Conservation (phyloP, 2,329 filamentous ascomycete genomes). For the Colletotrichum lini region DNA sequence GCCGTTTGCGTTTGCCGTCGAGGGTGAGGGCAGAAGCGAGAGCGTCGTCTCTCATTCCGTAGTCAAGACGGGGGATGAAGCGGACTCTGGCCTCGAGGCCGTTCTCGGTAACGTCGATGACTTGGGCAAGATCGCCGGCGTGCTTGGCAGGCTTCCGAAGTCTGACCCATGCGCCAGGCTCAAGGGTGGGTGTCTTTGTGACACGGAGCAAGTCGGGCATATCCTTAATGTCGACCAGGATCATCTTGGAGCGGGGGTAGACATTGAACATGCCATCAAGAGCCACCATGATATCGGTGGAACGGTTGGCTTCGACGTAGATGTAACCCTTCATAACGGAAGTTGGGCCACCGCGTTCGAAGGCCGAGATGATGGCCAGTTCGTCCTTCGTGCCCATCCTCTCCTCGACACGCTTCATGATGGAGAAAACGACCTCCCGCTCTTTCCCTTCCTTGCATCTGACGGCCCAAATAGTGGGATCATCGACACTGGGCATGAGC, state of each 20-base stretch:
- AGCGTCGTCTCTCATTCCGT: slow-evolving; percentile 86
- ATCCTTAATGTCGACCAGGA: slow-evolving; percentile 94
- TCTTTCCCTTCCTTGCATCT: slow-evolving; percentile 97
- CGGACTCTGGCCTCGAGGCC: slow-evolving; percentile 89
- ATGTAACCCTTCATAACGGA: slow-evolving; percentile 93
- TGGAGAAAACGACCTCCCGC: slow-evolving; percentile 87
- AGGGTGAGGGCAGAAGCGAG: slow-evolving; percentile 58
- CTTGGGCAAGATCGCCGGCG: slow-evolving; percentile 89
- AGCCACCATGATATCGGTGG: slow-evolving; percentile 87
- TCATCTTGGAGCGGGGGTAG: slow-evolving; percentile 88
- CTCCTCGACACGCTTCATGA: slow-evolving; percentile 92
- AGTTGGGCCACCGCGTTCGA: slow-evolving; percentile 85
- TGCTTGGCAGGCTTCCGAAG: slow-evolving; percentile 86
- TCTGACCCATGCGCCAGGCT: slow-evolving; percentile 93
- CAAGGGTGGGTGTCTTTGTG: slow-evolving; percentile 85
- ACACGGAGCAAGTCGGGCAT: slow-evolving; percentile 97
- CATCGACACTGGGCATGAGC: slow-evolving; percentile 91
- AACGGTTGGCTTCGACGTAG: slow-evolving; percentile 91
- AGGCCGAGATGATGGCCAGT: slow-evolving; percentile 88
- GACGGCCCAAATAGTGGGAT: slow-evolving; percentile 96
- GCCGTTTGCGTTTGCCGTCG: slow-evolving; percentile 86
- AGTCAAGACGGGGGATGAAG: slow-evolving; percentile 92
- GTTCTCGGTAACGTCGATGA: slow-evolving; percentile 93
- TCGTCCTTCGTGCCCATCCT: slow-evolving; percentile 83
- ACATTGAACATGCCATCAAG: slow-evolving; percentile 90